These are phyloP conservation scores for Fusarium subtropicale DNA, from an alignment of 2,329 filamentous ascomycete species.

Conservation along the genomic window DNA sequence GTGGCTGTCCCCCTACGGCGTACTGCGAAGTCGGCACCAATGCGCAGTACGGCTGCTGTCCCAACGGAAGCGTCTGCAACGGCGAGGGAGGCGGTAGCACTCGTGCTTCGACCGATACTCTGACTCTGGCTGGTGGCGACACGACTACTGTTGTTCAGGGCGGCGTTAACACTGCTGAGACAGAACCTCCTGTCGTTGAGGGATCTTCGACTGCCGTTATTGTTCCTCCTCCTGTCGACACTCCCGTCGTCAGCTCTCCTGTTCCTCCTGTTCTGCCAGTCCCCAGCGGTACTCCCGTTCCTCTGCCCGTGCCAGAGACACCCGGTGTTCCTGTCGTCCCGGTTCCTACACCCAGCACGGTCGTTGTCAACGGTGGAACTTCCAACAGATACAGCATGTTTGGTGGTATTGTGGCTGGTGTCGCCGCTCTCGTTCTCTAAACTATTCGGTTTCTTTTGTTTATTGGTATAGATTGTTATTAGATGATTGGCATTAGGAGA, in stretches of 20 bases:
- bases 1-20: conserved; percentile 45
- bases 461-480: not conserved
- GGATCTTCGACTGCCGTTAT: conserved; percentile 20
- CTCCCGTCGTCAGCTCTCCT: not conserved
- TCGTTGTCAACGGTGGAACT: conserved; percentile 33
- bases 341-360: conserved; percentile 20
- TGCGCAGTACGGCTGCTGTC: conserved; percentile 49
- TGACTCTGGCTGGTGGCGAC: conserved; percentile 20
- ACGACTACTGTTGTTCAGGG: conserved; percentile 20
- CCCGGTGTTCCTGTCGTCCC: conserved; percentile 1
- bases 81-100: conserved; percentile 45
- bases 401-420: conserved; percentile 40
- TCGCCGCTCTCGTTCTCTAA: conserved; percentile 37
- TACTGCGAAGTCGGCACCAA: conserved; percentile 46
- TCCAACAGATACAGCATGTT: conserved; percentile 34
- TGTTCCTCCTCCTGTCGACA: not conserved
- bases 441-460: conserved; percentile 6
- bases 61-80: conserved; percentile 44
- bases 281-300: not conserved
- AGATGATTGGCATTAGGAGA: conserved; percentile 6
- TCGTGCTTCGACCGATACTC: conserved; percentile 22
- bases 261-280: conserved; percentile 8
- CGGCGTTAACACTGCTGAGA: not conserved
- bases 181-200: conserved; percentile 16
- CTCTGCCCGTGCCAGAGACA: conserved; percentile 1